Base-by-base conservation (phyloP, 164 flowering plant species). In the Litsea cubeba region DNA sequence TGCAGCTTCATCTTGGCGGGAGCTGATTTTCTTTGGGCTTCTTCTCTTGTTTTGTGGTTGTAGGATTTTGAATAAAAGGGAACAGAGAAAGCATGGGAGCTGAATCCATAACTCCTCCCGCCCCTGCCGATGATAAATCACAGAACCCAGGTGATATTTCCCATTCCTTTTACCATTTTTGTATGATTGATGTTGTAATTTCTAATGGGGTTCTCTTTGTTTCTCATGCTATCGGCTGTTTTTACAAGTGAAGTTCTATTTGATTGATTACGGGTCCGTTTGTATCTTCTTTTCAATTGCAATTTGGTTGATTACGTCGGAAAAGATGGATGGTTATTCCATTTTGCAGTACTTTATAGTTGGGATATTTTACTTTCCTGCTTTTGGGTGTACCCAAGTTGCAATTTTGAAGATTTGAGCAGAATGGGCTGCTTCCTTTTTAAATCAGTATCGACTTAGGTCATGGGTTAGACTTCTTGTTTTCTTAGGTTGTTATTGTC, bases 61-160 rank as follows among this genome's bases (percentile, higher is more conserved):
- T 26, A 30, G 60, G 60, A 14, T 20, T 14, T 66, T 12, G 28
- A 30, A n/a, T 17, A 66, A 66, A 30, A 66, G 46, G 58, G 50
- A 3, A 57, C 6, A 15, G 65, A 81, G 63, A 62, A 70, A 71
- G 54, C 25, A 84, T 84, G 86, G 83, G 79, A 71, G 75, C 78
- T 58, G 80, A 83, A 77, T 76, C 84, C 6, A 28, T 81, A 46
- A 24, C 77, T 75, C 73, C 81, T 75, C 79, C 84, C 20, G 35
- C 4, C 71, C 67, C 32, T 3, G 3, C 75, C 10, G 81, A 79
- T 12, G 83, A 80, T 12, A 80, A 86, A 20, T 72, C 82, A 18
- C 82, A 72, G 25, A 81, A 58, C 50, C 65, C 81, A 81, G 89
- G 83, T 84, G 14, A 32, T 74, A 14, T 76, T 72, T 30, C 23